Conservation (phyloP, 2,329 filamentous ascomycete species). For the Penicillium sp. region DNA sequence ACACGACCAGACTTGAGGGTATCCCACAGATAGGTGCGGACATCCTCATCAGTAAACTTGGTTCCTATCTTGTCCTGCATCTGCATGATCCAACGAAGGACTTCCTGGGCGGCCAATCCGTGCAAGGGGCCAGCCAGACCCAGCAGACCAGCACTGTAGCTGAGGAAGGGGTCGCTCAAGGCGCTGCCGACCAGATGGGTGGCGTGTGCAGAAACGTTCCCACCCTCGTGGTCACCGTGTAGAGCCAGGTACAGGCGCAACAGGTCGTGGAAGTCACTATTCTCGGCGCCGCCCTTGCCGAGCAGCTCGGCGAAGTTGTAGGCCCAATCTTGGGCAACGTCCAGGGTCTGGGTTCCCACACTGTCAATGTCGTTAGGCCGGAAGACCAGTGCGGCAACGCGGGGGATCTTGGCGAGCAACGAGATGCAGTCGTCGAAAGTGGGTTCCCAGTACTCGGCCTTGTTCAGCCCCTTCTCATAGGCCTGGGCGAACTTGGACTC, state of each 20-base stretch:
- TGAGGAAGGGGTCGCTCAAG: constrained; percentile 89
- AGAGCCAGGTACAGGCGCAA: constrained; percentile 90
- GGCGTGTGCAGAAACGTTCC: constrained; percentile 92
- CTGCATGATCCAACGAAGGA: constrained; percentile 91
- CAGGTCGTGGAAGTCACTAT: constrained; percentile 74
- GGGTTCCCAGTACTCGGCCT: constrained; percentile 98
- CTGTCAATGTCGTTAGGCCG: constrained; percentile 73
- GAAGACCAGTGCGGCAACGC: constrained; percentile 96
- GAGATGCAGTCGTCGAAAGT: constrained; percentile 94
- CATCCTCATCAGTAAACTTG: constrained; percentile 71
- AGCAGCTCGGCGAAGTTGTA: constrained; percentile 98
- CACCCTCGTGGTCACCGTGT: constrained; percentile 96
- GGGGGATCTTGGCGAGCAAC: constrained; percentile 90
- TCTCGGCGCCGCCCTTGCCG: constrained; percentile 78
- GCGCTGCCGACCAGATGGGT: constrained; percentile 94
- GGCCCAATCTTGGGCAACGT: constrained; percentile 87
- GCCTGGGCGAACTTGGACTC: constrained; percentile 89
- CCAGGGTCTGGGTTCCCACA: constrained; percentile 68
- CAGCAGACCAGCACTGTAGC: constrained; percentile 91
- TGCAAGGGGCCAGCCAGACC: constrained; percentile 92
- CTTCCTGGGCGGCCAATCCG: constrained; percentile 91
- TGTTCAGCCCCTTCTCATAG: constrained; percentile 85
- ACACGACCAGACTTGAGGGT: constrained; percentile 92
- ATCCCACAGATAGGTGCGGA: constrained; percentile 84
- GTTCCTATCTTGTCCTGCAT: constrained; percentile 86